Conservation (phyloP, 2,329 filamentous ascomycete genomes). For the Boeremia lycopersici region DNA sequence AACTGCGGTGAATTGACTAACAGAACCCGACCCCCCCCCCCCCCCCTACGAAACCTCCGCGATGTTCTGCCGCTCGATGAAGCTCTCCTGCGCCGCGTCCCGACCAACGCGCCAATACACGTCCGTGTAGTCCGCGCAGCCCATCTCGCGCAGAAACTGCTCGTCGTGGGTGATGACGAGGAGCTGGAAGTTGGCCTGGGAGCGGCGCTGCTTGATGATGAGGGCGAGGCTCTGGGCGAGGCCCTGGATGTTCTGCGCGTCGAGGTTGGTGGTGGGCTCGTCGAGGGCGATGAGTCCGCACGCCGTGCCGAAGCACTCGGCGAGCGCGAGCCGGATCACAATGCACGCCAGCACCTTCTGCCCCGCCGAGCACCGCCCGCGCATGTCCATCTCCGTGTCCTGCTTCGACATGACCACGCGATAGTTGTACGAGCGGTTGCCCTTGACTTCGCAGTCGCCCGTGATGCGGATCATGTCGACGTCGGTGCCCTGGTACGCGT, state of each 20-base stretch:
- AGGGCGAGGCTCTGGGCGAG: constrained; percentile 82
- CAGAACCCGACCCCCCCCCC: too few relatives aligned
- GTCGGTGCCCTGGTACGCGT: constrained; percentile 95
- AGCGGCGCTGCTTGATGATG: constrained; percentile 82
- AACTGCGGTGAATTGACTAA: too few relatives aligned
- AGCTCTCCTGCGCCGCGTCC: constrained; percentile 83
- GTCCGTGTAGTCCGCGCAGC: constrained; percentile 90
- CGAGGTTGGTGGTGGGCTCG: constrained; percentile 96
- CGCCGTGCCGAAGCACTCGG: constrained; percentile 94
- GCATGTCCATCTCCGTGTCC: constrained; percentile 99
- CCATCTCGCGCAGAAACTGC: constrained; percentile 91
- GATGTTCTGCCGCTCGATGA: constrained; percentile 70
- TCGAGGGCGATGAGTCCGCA: constrained; percentile 96
- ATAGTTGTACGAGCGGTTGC: constrained; percentile 92
- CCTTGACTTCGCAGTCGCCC: constrained; percentile 81
- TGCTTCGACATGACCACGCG: constrained; percentile 97
- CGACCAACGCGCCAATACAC: constrained; percentile 86
- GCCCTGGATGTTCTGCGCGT: constrained; percentile 90
- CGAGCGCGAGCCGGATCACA: constrained; percentile 93
- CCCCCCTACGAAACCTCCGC: constrained; percentile 32
- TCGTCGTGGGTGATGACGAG: constrained; percentile 99
- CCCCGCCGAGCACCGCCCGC: constrained; percentile 92
- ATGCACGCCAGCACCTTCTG: constrained; percentile 97
- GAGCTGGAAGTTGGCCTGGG: constrained; percentile 94
- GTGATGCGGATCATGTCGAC: constrained; percentile 96